Evolutionary conservation across 23 red algal species (phyloP).

Genomic region (Gracilaria vermiculophylla): DNA sequence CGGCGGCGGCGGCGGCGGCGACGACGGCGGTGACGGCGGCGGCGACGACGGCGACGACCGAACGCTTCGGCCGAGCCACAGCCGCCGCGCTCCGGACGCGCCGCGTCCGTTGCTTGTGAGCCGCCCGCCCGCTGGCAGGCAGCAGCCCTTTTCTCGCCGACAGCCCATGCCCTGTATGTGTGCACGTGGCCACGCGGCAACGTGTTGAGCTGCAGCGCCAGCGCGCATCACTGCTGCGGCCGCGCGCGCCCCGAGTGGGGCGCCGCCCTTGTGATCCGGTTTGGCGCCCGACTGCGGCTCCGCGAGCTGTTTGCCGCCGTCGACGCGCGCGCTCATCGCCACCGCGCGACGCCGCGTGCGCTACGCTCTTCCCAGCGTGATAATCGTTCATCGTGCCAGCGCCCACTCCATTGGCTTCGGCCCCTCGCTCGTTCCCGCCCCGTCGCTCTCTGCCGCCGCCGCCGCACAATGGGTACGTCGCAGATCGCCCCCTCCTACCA

Average conservation of each 20-base stretch:
- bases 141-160: background rate
- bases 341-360: background rate
- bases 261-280: background rate
- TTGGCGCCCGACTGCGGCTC: background rate
- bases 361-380: background rate
- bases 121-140: too few species aligned
- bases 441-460: background rate
- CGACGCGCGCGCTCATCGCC: background rate
- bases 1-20: background rate
- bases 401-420: background rate
- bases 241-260: background rate
- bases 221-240: too few species aligned
- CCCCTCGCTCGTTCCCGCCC: background rate
- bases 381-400: background rate
- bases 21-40: background rate
- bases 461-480: background rate
- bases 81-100: background rate
- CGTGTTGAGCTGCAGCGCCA: too few species aligned
- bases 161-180: background rate
- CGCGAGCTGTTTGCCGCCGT: background rate
- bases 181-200: background rate
- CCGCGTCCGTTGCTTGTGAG: too few species aligned
- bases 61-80: background rate
- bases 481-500: background rate
- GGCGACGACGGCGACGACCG: background rate